Conservation (phyloP, 1,284 basidiomycete species). For the Trichosporon sp. region DNA sequence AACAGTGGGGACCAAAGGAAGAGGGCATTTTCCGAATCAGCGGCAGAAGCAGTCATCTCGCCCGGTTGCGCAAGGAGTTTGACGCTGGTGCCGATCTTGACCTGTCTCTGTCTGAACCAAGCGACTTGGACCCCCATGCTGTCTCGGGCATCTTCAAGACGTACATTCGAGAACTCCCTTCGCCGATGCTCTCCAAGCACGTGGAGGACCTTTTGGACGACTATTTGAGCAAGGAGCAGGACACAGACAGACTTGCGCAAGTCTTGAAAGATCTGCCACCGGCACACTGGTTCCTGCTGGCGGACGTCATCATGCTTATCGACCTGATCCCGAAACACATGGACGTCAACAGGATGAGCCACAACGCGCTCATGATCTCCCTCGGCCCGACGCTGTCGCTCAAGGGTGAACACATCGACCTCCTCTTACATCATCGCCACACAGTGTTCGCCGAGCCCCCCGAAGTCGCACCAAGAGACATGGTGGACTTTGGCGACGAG, state of each 20-base stretch:
- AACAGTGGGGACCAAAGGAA: slow-evolving; percentile 55
- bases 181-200: slow-evolving; percentile 71
- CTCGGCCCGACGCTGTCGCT: slow-evolving; percentile 53
- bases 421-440: slow-evolving; percentile 42
- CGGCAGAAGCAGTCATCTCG: slow-evolving; percentile 64
- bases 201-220: slow-evolving; percentile 73
- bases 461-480: slow-evolving; percentile 34
- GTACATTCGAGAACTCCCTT: slow-evolving; percentile 66
- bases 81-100: slow-evolving; percentile 86
- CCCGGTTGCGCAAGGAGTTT: slow-evolving; percentile 74
- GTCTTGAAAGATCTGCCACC: slow-evolving; percentile 46
- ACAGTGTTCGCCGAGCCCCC: slow-evolving; percentile 46
- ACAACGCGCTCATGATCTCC: slow-evolving; percentile 50
- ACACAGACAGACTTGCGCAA: slow-evolving; percentile 34
- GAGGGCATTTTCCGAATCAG: slow-evolving; percentile 58
- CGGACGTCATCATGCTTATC: slow-evolving; percentile 52
- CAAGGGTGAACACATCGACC: slow-evolving; percentile 42
- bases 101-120: slow-evolving; percentile 70
- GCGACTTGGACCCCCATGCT: slow-evolving; percentile 86
- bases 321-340: slow-evolving; percentile 48
- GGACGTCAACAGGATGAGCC: slow-evolving; percentile 51
- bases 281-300: slow-evolving; percentile 56
- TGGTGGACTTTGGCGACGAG: slow-evolving; percentile 49
- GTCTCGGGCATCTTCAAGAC: slow-evolving; percentile 71
- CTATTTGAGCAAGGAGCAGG: slow-evolving; percentile 23